Conservation (phyloP, 108 stramenopile species). For the Craspedostauros australis region DNA sequence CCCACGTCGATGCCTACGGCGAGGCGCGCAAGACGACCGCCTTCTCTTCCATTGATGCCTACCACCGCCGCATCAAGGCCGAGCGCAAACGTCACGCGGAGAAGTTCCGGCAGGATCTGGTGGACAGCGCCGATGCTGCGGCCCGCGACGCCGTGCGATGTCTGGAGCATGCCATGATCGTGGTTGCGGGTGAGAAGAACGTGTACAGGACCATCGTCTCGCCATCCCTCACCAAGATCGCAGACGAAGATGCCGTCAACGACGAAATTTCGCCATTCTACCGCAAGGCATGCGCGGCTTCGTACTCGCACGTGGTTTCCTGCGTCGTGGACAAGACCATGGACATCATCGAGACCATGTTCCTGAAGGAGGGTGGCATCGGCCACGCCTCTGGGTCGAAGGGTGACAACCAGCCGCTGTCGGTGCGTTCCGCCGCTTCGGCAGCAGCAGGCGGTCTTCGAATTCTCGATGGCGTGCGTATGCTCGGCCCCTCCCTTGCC, state of each 20-base stretch:
- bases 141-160: slow-evolving; percentile 81
- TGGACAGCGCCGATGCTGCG: slow-evolving; percentile 60
- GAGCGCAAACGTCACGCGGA: slow-evolving; percentile 59
- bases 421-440: slow-evolving; percentile 56
- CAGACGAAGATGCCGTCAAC: slow-evolving; percentile 41
- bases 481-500: slow-evolving; percentile 82
- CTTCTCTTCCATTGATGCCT: slow-evolving; percentile 57
- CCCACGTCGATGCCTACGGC: slow-evolving; percentile 81
- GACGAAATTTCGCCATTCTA: slow-evolving; percentile 50
- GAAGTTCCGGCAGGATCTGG: slow-evolving; percentile 16
- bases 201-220: slow-evolving; percentile 74
- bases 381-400: slow-evolving; percentile 41
- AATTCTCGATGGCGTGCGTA: slow-evolving; percentile 82
- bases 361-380: slow-evolving; percentile 70
- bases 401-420: slow-evolving; percentile 16
- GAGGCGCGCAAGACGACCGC: slow-evolving; percentile 67
- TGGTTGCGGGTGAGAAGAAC: slow-evolving; percentile 58
- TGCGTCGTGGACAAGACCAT: slow-evolving; percentile 69
- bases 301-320: slow-evolving; percentile 66
- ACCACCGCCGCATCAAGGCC: slow-evolving; percentile 55
- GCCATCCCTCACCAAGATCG: slow-evolving; percentile 38
- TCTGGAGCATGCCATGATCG: slow-evolving; percentile 83
- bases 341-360: slow-evolving; percentile 81
- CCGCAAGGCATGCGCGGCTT: slow-evolving; percentile 51
- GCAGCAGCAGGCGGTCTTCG: slow-evolving; percentile 79